These are phyloP conservation scores for Trichoderma breve DNA, from an alignment of 2,329 filamentous ascomycete genomes.

Conservation along the genomic window DNA sequence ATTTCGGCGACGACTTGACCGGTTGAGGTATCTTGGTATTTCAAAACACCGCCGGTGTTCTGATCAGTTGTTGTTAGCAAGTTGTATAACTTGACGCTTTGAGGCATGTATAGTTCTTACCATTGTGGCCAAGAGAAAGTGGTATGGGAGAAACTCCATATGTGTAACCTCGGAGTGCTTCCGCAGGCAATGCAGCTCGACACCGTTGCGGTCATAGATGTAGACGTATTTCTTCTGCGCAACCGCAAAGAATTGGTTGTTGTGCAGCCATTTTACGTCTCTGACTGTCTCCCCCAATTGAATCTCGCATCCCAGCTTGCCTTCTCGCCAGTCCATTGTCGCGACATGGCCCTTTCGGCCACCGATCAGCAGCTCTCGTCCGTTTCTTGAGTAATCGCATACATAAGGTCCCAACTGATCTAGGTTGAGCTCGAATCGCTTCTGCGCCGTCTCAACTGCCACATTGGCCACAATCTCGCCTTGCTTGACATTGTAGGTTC, in stretches of 20 bases:
- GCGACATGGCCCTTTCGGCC: slow-evolving; percentile 93
- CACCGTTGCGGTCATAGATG: slow-evolving; percentile 88
- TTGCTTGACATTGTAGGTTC: slow-evolving; percentile 89
- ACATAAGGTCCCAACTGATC: slow-evolving; percentile 81
- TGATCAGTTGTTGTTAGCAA: slow-evolving; percentile 26
- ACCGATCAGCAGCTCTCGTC: slow-evolving; percentile 78
- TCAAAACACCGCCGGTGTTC: slow-evolving; percentile 79
- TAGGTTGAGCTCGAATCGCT: slow-evolving; percentile 85
- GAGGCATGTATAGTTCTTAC: slow-evolving; percentile 44
- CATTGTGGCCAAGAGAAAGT: slow-evolving; percentile 86
- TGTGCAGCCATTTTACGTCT: slow-evolving; percentile 89
- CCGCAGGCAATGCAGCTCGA: slow-evolving; percentile 87
- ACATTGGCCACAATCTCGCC: slow-evolving; percentile 76
- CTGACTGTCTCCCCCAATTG: slow-evolving; percentile 88
- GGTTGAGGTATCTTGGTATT: slow-evolving; percentile 94
- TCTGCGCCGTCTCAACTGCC: slow-evolving; percentile 81
- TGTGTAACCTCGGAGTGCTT: slow-evolving; percentile 89
- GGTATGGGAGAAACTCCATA: slow-evolving; percentile 95
- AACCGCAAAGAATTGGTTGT: slow-evolving; percentile 90
- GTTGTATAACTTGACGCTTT: fast-evolving
- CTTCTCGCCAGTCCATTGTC: slow-evolving; percentile 93
- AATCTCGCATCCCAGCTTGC: slow-evolving; percentile 86
- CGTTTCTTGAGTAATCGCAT: slow-evolving; percentile 87
- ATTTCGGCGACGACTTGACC: slow-evolving; percentile 85
- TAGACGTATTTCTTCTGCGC: slow-evolving; percentile 96